Percentiles rank a stretch among this genome's conserved stretches.
Evolutionary conservation across 2,329 filamentous ascomycete genomes (phyloP).

Genomic region (Monosporascus sp.): DNA sequence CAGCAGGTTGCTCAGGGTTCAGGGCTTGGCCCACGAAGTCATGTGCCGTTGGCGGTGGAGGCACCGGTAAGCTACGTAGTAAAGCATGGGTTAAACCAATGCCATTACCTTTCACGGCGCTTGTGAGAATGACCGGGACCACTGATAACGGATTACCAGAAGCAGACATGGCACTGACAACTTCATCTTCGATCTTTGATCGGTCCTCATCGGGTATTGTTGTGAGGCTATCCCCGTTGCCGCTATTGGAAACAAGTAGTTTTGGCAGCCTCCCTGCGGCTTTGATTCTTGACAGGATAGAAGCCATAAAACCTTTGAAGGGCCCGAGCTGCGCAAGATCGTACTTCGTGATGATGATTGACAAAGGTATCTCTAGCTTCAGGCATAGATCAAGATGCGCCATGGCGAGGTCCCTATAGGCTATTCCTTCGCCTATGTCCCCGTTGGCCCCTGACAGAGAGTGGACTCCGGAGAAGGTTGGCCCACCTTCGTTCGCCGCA

Average conservation of each 20-base stretch:
- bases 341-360: constrained; percentile 84
- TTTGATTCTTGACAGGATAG: constrained; percentile 74
- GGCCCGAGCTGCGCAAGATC: constrained; percentile 74
- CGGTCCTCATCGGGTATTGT: constrained; percentile 52
- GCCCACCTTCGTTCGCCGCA: constrained; percentile 67
- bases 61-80: constrained; percentile 69
- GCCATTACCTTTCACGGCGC: constrained; percentile 77
- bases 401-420: constrained; percentile 65
- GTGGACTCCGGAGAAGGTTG: constrained; percentile 31
- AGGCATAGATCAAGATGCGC: constrained; percentile 83
- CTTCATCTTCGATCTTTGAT: constrained; percentile 47
- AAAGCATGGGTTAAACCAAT: constrained; percentile 79
- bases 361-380: constrained; percentile 69
- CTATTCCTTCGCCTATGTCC: constrained; percentile 41
- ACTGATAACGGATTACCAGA: constrained; percentile 39
- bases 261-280: constrained; percentile 66
- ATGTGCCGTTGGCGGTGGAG: constrained; percentile 45
- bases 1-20: constrained; percentile 55
- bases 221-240: constrained; percentile 46
- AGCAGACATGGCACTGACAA: constrained; percentile 46
- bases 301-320: constrained; percentile 65
- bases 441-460: constrained; percentile 46
- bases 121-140: constrained; percentile 84
- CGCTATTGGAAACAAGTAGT: constrained; percentile 58
- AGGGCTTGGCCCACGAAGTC: constrained; percentile 51